phyloP scores from a whole-genome alignment of 495 filamentous ascomycete species.

The Neurospora sp. region DNA sequence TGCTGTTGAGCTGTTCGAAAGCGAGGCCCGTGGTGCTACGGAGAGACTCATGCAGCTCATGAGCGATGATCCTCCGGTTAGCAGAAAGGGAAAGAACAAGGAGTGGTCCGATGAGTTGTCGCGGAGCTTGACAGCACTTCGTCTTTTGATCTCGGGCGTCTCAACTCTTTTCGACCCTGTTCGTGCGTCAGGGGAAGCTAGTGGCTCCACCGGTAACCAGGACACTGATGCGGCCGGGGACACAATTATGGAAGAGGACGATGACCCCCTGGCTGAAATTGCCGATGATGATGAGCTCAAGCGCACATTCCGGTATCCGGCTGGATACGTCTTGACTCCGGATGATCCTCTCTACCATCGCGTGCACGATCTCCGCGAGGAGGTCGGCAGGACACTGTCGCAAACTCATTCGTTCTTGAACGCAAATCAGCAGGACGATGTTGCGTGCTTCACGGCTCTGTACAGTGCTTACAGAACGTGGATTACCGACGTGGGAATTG shows the following conservation, averaged over 20 bases:
- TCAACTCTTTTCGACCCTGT: conserved; percentile 79
- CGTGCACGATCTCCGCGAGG: conserved; percentile 71
- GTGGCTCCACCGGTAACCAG: conserved; percentile 26
- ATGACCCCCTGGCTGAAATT: conserved; percentile 54
- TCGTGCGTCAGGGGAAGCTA: conserved; percentile 44
- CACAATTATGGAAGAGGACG: conserved; percentile 44
- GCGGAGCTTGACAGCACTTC: conserved; percentile 73
- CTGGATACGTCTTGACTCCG: conserved; percentile 69
- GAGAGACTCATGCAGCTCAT: conserved; percentile 61
- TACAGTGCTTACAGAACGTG: conserved; percentile 91
- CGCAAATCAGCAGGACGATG: conserved; percentile 85
- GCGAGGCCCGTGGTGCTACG: conserved; percentile 51
- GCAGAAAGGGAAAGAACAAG: conserved; percentile 88
- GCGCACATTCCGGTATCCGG: conserved; percentile 72
- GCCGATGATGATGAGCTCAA: conserved; percentile 76
- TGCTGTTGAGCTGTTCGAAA: conserved; percentile 78
- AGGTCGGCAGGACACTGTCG: conserved; percentile 70
- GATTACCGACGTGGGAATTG: conserved; percentile 96
- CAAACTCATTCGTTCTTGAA: conserved; percentile 74
- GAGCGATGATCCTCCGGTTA: conserved; percentile 70
- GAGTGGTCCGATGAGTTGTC: conserved; percentile 98
- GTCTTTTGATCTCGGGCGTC: conserved; percentile 78
- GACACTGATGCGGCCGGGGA: conserved; percentile 34
- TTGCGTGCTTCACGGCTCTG: conserved; percentile 83
- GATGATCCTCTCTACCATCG: conserved; percentile 52